Evolutionary conservation across 225 moss, liverwort and hornwort genomes (phyloP).

Genomic region (Physcomitrellopsis africana): DNA sequence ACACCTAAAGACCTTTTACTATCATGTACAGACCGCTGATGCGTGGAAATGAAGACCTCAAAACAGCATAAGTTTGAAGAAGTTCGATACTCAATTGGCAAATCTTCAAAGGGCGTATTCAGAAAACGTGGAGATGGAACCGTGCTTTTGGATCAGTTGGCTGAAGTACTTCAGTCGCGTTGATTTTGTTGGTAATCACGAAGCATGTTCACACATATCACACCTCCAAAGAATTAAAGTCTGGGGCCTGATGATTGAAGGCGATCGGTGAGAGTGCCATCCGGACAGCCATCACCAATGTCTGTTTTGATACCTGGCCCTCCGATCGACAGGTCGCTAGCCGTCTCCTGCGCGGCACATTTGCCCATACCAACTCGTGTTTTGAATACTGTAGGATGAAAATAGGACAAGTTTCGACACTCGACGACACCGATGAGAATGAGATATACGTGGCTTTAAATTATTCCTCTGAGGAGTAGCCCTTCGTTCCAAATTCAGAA

Average conservation of each 20-base stretch:
- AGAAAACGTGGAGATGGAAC: not conserved
- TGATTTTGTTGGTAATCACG: slow-evolving; percentile 15
- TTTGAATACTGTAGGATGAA: slow-evolving; percentile 21
- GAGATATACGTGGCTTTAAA: not conserved
- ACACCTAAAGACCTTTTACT: not conserved
- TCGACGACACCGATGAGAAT: slow-evolving; percentile 19
- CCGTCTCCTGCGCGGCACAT: slow-evolving; percentile 17
- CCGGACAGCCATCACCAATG: slow-evolving; percentile 20
- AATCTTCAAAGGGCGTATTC: slow-evolving; percentile 6
- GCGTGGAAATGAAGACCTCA: slow-evolving; percentile 36
- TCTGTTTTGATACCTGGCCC: slow-evolving; percentile 33
- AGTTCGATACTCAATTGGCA: not conserved
- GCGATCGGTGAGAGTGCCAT: slow-evolving; percentile 34
- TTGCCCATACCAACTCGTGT: slow-evolving; percentile 20
- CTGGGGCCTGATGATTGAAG: not conserved
- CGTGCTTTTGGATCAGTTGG: slow-evolving; percentile 5
- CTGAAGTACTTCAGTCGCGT: slow-evolving; percentile 2
- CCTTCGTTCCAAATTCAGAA: not conserved
- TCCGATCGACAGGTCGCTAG: slow-evolving; percentile 30
- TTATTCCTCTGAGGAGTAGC: not conserved
- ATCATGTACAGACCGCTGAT: slow-evolving; percentile 41
- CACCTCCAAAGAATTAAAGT: not conserved
- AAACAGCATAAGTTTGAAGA: not conserved
- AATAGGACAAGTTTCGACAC: slow-evolving; percentile 42
- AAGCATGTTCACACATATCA: slow-evolving; percentile 10